Evolutionary conservation across 129 eudicot genomes (phyloP).

Genomic region (Centaurea solstitialis): DNA sequence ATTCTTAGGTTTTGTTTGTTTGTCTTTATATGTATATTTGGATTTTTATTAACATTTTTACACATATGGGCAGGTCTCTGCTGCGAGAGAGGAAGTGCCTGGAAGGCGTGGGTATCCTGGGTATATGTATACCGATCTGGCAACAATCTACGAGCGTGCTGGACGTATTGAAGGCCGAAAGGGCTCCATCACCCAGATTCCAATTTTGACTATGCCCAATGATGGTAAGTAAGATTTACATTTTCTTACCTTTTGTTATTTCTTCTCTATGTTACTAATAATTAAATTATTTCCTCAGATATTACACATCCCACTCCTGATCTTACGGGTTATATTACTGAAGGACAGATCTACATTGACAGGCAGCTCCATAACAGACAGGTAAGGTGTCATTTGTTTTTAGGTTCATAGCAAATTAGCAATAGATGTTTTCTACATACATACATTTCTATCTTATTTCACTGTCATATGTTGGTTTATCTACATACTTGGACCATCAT

Average conservation of each 20-base stretch:
- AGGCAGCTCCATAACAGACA: slow-evolving; percentile 97
- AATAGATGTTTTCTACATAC: too few relatives aligned
- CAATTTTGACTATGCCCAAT: slow-evolving; percentile 95
- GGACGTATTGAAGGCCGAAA: slow-evolving; percentile 97
- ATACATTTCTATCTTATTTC: too few relatives aligned
- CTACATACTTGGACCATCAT: too few relatives aligned
- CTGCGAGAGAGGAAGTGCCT: slow-evolving; percentile 99
- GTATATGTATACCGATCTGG: slow-evolving; percentile 98
- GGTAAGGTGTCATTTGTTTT: slow-evolving; percentile 35
- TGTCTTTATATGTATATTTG: too few relatives aligned
- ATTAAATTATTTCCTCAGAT: slow-evolving; percentile 42
- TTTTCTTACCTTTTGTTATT: too few relatives aligned
- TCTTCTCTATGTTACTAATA: too few relatives aligned
- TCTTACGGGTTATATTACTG: slow-evolving; percentile 99
- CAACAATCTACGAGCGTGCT: slow-evolving; percentile 97
- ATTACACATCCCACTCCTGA: slow-evolving; percentile 99
- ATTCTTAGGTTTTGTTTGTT: too few relatives aligned
- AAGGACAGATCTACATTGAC: slow-evolving; percentile 96
- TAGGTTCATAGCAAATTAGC: too few relatives aligned
- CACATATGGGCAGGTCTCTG: slow-evolving; percentile 73
- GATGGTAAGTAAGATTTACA: slow-evolving; percentile 8
- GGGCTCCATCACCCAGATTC: slow-evolving; percentile 97
- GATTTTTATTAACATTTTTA: too few relatives aligned
- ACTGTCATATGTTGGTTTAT: too few relatives aligned
- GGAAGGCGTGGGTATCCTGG: slow-evolving; percentile 99